phyloP scores from a whole-genome alignment of 805 yeast genomes.

The Kazachstania bromeliacearum region DNA sequence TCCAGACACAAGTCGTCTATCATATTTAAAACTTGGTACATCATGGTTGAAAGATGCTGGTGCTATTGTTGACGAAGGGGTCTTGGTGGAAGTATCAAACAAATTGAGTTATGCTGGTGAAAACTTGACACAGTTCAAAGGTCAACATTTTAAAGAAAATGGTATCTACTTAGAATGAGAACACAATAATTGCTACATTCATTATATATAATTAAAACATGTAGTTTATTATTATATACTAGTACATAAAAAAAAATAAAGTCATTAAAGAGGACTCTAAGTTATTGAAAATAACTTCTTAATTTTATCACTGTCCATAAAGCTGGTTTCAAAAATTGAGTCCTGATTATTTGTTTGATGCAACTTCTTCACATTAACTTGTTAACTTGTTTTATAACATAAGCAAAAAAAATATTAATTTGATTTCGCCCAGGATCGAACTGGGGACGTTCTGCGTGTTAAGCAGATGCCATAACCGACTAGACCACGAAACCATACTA shows the following conservation, averaged over 20 bases:
- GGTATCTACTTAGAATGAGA: conserved; percentile 19
- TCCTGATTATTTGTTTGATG: too few relatives aligned
- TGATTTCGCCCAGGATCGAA: conserved; percentile 99
- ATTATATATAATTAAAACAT: too few relatives aligned
- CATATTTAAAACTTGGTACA: conserved; percentile 57
- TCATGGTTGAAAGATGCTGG: conserved; percentile 68
- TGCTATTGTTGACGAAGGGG: conserved; percentile 42
- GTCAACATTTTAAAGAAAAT: conserved; percentile 30
- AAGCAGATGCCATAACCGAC: conserved; percentile 99
- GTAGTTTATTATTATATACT: not conserved
- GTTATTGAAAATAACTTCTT: too few relatives aligned
- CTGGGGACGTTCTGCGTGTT: conserved; percentile 99
- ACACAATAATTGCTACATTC: too few relatives aligned
- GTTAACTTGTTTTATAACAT: too few relatives aligned
- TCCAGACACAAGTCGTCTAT: conserved; percentile 68
- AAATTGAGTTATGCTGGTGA: conserved; percentile 68
- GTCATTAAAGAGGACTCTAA: too few relatives aligned
- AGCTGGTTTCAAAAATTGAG: too few relatives aligned
- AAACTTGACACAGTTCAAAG: conserved; percentile 49
- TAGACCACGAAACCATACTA: conserved; percentile 90
- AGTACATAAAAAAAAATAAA: too few relatives aligned
- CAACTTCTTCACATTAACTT: too few relatives aligned
- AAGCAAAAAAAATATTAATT: conserved; percentile 24
- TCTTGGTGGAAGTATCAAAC: conserved; percentile 68
- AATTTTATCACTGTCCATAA: too few relatives aligned